A percentile compares a stretch with the other conserved stretches of the same genome.
Evolutionary conservation across 805 yeast genomes (phyloP).

Genomic region (Kazachstania martiniae): DNA sequence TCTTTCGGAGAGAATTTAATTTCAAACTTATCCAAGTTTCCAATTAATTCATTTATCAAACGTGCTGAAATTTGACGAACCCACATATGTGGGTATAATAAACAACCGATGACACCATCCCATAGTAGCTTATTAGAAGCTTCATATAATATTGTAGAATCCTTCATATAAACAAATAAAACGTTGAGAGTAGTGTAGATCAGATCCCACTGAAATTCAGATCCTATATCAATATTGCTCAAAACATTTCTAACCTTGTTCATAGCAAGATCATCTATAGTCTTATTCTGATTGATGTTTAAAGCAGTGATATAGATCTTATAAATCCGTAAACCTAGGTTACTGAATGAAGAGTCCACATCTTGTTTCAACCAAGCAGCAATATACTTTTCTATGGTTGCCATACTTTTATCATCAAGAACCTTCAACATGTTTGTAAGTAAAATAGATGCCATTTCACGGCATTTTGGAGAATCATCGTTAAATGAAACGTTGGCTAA

Average conservation of each 20-base stretch:
- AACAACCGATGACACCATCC: conserved; percentile 39
- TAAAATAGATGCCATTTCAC: conserved; percentile 69
- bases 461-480: conserved; percentile 69
- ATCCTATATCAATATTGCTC: conserved; percentile 29
- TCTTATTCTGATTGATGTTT: conserved; percentile 31
- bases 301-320: conserved; percentile 45
- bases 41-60: conserved; percentile 42
- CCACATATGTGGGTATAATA: conserved; percentile 89
- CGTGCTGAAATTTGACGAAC: conserved; percentile 60
- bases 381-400: conserved; percentile 29
- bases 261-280: conserved; percentile 34
- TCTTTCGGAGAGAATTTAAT: conserved; percentile 33
- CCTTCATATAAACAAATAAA: conserved; percentile 34
- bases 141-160: conserved; percentile 25
- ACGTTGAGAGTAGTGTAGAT: conserved; percentile 56
- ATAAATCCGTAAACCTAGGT: conserved; percentile 68
- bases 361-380: conserved; percentile 55
- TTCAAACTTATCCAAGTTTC: conserved; percentile 28
- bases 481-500: conserved; percentile 66
- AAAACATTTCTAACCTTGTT: conserved; percentile 27
- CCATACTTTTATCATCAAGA: conserved; percentile 29
- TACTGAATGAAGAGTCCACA: conserved; percentile 39
- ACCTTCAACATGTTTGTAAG: conserved; percentile 44
- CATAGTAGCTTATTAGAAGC: conserved; percentile 34
- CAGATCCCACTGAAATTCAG: conserved; percentile 62